Percentiles rank a stretch among this genome's conserved stretches.
Conservation (phyloP, 1,139 yeast genomes). For the Kluyveromyces marxianus region DNA sequence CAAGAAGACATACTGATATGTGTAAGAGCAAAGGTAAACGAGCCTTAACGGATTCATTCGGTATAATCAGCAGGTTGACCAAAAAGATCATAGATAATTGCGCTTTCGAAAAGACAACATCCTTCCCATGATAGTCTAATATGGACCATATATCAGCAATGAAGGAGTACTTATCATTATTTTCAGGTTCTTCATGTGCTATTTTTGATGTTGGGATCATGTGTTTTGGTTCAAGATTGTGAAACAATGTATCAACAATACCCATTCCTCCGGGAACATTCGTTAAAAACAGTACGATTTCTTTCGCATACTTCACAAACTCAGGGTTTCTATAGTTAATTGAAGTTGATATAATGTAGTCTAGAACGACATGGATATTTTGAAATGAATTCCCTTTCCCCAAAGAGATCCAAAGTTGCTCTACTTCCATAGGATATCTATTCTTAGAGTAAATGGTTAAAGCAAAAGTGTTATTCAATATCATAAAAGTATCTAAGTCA, state of each 20-base stretch:
- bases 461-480: constrained; percentile 72
- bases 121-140: constrained; percentile 55
- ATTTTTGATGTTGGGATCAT: constrained; percentile 69
- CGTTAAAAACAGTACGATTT: constrained; percentile 69
- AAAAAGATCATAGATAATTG: constrained; percentile 79
- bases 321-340: constrained; percentile 62
- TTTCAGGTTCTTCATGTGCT: constrained; percentile 25
- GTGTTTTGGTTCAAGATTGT: constrained; percentile 69
- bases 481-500: constrained; percentile 56
- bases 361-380: constrained; percentile 67
- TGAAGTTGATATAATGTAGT: constrained; percentile 62
- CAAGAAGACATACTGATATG: constrained; percentile 69
- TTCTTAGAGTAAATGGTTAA: constrained; percentile 74
- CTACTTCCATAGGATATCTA: constrained; percentile 74
- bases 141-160: constrained; percentile 61
- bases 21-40: constrained; percentile 78
- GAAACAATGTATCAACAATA: constrained; percentile 48
- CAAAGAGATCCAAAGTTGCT: constrained; percentile 89
- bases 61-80: constrained; percentile 67
- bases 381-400: constrained; percentile 61
- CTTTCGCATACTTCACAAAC: constrained; percentile 74
- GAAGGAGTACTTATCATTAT: constrained; percentile 49
- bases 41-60: constrained; percentile 47
- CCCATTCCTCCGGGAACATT: constrained; percentile 32
- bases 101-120: constrained; percentile 76